Base-by-base conservation (phyloP, 139 green algal species). In the Coccomyxa sp. region DNA sequence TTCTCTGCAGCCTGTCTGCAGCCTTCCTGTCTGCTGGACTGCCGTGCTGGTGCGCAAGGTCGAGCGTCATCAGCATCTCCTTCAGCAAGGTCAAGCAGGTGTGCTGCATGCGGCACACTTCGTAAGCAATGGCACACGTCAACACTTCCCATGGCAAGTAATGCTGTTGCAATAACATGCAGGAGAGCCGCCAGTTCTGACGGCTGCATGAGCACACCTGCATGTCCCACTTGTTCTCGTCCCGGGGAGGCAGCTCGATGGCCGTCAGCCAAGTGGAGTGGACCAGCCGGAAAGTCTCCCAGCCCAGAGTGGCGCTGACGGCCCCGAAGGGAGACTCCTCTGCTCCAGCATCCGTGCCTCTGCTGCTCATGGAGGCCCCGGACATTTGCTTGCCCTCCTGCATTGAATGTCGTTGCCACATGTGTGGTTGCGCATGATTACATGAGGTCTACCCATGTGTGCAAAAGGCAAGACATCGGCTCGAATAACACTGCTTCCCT, bases 11-110 rank as follows among this genome's bases (percentile, higher is more conserved):
- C 37, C 86, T 68, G 82, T 96, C 91, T 33, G 92, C 92, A 5
- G 92, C 91, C 16, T 80, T 78, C 6, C 75, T 75, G 84, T 96
- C 92, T 3, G 78, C 77, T 6, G 70, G 8, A 34, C 58, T 90
- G 36, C 91, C 93, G 0, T 71, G 39, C 8, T 80, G 54, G 33
- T 88, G 70, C 0, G 93, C 92, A 70, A 92, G 55, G 78, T 95
- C 88, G 82, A 98, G 82, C 37, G 87, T 77, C 1, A 87, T 78
- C 78, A 98, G 87, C 88, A 94, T 88, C 85, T 97, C 92, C 33
- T 90, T 88, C 69, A 98, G 84, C 79, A 97, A 81, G 7, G 83
- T 72, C 41, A 88, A 83, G 33, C 83, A 82, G 7, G 64, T 77
- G 35, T 90, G 84, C 89, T 93, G 85, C 78, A 81, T 8, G 31